Percentiles rank a stretch among this genome's conserved stretches.
phyloP scores from a whole-genome alignment of 306 rosid species.

The Cucurbita moschata region DNA sequence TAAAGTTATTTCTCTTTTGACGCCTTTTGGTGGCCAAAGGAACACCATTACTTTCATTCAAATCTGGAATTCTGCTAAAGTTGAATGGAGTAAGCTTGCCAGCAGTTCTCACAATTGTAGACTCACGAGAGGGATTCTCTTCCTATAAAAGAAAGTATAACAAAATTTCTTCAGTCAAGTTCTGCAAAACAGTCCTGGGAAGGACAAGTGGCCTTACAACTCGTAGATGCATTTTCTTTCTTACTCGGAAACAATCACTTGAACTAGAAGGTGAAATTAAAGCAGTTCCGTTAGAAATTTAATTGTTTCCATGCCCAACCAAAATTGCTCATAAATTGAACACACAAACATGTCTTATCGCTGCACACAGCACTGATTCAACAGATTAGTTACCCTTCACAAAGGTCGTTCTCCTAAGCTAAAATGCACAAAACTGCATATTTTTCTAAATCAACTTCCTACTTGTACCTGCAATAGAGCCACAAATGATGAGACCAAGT shows the following conservation, averaged over 20 bases:
- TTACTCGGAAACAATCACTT: background rate
- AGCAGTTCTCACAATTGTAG: slow-evolving; percentile 88
- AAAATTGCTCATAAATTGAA: background rate
- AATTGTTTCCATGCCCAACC: background rate
- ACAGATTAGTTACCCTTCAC: background rate
- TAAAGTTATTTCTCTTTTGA: slow-evolving; percentile 69
- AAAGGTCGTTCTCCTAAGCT: background rate
- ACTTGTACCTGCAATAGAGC: slow-evolving; percentile 86
- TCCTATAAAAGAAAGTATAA: slow-evolving; percentile 28
- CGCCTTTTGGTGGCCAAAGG: slow-evolving; percentile 72
- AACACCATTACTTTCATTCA: slow-evolving; percentile 39
- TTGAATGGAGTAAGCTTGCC: slow-evolving; percentile 88
- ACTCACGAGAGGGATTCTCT: slow-evolving; percentile 89
- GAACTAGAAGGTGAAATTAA: background rate
- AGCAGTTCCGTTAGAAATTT: background rate
- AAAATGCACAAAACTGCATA: background rate
- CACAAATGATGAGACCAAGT: slow-evolving; percentile 77
- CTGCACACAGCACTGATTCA: background rate
- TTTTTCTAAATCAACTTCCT: slow-evolving; percentile 2
- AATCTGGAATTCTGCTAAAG: slow-evolving; percentile 74
- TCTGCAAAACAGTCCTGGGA: background rate
- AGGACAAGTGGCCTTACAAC: background rate
- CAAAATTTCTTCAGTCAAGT: background rate
- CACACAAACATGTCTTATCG: background rate
- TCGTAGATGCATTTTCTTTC: background rate